Evolutionary conservation across 139 green algal genomes (phyloP).

Genomic region (Picochlorum sp.): DNA sequence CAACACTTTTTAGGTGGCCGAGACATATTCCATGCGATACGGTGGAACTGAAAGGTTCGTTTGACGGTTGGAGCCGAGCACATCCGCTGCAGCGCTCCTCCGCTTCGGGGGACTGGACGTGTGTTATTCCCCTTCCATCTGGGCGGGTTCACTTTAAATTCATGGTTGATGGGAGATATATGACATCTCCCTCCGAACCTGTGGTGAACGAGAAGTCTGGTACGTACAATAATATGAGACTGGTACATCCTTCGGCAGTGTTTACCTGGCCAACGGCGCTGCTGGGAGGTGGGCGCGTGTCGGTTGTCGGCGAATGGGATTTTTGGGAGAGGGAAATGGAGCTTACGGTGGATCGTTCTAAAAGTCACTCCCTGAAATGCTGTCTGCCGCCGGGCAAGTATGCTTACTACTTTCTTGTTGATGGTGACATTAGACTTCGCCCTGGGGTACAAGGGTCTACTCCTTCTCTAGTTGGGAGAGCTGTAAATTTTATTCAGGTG

Average conservation of each 20-base stretch:
- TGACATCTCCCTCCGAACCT: conserved; percentile 28
- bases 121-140: conserved; percentile 7
- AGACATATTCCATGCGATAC: conserved; percentile 14
- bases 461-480: conserved; percentile 19
- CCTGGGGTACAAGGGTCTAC: conserved; percentile 13
- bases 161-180: conserved; percentile 39
- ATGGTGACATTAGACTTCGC: conserved; percentile 33
- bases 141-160: conserved; percentile 16
- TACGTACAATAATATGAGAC: conserved; percentile 42
- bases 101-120: conserved; percentile 25
- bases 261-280: conserved; percentile 26
- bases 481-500: conserved; percentile 33
- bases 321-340: conserved; percentile 30
- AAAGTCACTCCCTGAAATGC: conserved; percentile 6
- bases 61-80: conserved; percentile 24
- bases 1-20: conserved; percentile 34
- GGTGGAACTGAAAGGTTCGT: conserved; percentile 26
- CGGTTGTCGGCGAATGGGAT: conserved; percentile 35
- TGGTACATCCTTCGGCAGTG: conserved; percentile 15
- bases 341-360: conserved; percentile 6
- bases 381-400: conserved; percentile 39
- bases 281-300: conserved; percentile 18
- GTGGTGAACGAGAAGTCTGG: conserved; percentile 13
- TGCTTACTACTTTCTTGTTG: conserved; percentile 43
- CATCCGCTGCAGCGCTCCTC: conserved; percentile 3